Evolutionary conservation across 2,329 filamentous ascomycete species (phyloP), one percentile per base, ranked within the genome.

Genomic region (Diaporthe sp.): DNA sequence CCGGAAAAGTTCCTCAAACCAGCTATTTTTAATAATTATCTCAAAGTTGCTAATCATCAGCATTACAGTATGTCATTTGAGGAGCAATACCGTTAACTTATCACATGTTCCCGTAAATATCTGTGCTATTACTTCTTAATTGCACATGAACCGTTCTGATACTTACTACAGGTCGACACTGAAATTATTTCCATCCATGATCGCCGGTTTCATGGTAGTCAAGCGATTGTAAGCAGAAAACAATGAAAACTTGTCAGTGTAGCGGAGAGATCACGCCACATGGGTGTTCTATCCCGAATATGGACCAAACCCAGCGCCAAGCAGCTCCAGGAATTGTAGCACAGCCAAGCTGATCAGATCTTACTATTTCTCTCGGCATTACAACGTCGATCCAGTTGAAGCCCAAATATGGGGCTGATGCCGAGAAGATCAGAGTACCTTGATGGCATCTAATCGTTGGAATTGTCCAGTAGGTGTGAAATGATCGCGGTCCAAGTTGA

Each of bases 351-450:
- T 66, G 40, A 17, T 66, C 19, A 25, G 25, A 17, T 22, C 42
- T 47, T 7, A 66, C 25, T 47, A 66, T 33, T 33, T 66, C 28
- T 66, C 60, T 50, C 40, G 28, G 60, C 60, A 64, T 42, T 64
- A 47, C 40, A 45, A 47, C 60, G 60, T 47, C 6, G 60, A 12
- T 30, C 40, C 38, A 15, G 4, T 47, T 45, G 7, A 47, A 22
- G 40, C 2, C 40, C 15, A 45, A 22, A 45, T 45, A 45, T 64
- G 58, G 38, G n/a, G 58, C 58, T 45, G 60, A 22, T 12, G 60
- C 40, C 60, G 28, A 47, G 60, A 47, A 47, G 15, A 33, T 64
- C 40, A 45, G 25, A 8, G 40, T 30, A 64, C 60, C 60, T 47
- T 64, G 60, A 64, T 47, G 60, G 60, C 60, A 19, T 45, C 3